Percentiles rank a stretch among this genome's conserved stretches.
Evolutionary conservation across 768 basidiomycete genomes (phyloP).

Genomic region (Tephrocybe sp.): DNA sequence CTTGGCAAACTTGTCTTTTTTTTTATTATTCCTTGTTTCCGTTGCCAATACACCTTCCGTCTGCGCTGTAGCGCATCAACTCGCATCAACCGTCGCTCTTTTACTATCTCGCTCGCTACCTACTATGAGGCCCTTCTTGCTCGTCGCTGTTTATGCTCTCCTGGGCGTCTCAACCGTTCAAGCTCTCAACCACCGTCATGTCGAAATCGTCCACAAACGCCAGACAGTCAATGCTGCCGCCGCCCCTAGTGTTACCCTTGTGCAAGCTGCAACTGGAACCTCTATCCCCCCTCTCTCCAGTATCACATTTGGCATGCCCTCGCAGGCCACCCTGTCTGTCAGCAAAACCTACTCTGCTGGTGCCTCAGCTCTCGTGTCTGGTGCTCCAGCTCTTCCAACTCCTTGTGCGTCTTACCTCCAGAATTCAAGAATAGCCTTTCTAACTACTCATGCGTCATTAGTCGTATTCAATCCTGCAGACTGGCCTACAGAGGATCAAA

Average conservation of each 20-base stretch:
- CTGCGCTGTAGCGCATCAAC: conserved; percentile 17
- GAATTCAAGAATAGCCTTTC: background rate
- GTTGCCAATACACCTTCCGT: conserved; percentile 1
- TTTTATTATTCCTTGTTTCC: conserved; percentile 9
- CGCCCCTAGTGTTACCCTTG: conserved; percentile 34
- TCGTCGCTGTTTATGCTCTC: conserved; percentile 15
- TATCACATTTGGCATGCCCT: conserved; percentile 66
- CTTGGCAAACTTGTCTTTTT: conserved; percentile 1
- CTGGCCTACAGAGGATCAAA: conserved; percentile 66
- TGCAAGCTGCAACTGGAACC: conserved; percentile 49
- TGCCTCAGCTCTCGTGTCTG: conserved; percentile 58
- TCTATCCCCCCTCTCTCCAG: conserved; percentile 56
- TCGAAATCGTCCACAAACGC: conserved; percentile 35
- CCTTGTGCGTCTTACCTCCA: conserved; percentile 44
- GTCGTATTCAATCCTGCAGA: conserved; percentile 31
- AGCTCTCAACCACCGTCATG: conserved; percentile 20
- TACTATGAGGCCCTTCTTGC: conserved; percentile 16
- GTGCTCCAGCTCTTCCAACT: conserved; percentile 67
- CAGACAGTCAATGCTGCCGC: conserved; percentile 29
- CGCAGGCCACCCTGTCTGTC: conserved; percentile 45
- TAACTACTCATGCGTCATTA: conserved; percentile 4
- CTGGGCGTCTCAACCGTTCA: conserved; percentile 23
- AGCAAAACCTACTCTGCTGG: conserved; percentile 59
- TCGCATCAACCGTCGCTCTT: conserved; percentile 14
- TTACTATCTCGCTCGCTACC: conserved; percentile 11